Evolutionary conservation across 1,284 basidiomycete species (phyloP).

Genomic region (Puccinia sorghi): DNA sequence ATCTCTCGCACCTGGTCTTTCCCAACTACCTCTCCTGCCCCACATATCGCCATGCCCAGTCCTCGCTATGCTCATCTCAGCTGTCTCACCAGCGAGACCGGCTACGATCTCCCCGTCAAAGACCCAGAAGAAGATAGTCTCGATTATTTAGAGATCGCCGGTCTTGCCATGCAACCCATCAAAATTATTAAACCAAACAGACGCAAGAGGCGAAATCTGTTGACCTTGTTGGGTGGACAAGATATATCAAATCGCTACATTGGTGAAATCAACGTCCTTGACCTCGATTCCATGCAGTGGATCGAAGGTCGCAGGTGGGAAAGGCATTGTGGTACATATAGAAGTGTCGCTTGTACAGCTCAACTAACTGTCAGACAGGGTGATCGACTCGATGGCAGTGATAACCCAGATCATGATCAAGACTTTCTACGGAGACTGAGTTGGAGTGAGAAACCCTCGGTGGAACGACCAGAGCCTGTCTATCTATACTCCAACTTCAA

Average conservation of each 20-base stretch:
- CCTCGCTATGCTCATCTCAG: slow-evolving; percentile 88
- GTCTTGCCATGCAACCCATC: neutral
- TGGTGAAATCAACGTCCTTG: slow-evolving; percentile 86
- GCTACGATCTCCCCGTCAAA: slow-evolving; percentile 1
- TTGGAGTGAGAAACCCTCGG: slow-evolving; percentile 42
- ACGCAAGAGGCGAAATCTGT: slow-evolving; percentile 17
- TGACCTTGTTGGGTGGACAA: slow-evolving; percentile 44
- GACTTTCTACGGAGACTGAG: slow-evolving; percentile 44
- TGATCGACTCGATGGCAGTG: slow-evolving; percentile 34
- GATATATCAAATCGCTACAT: slow-evolving; percentile 62
- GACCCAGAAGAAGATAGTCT: neutral
- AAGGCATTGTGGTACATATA: slow-evolving; percentile 86
- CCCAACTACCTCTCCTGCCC: slow-evolving; percentile 44
- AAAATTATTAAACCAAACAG: slow-evolving; percentile 31
- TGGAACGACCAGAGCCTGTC: slow-evolving; percentile 72
- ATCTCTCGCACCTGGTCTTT: slow-evolving; percentile 50
- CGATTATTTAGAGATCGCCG: slow-evolving; percentile 18
- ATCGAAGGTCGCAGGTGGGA: slow-evolving; percentile 75
- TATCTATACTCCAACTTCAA: slow-evolving; percentile 85
- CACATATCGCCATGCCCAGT: slow-evolving; percentile 63
- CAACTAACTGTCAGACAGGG: slow-evolving; percentile 52
- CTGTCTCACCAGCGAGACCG: slow-evolving; percentile 69
- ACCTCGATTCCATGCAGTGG: slow-evolving; percentile 73
- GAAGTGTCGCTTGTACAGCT: slow-evolving; percentile 66
- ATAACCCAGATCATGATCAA: slow-evolving; percentile 35